Conservation (phyloP, 768 basidiomycete genomes). For the Fomitopsis serialis region DNA sequence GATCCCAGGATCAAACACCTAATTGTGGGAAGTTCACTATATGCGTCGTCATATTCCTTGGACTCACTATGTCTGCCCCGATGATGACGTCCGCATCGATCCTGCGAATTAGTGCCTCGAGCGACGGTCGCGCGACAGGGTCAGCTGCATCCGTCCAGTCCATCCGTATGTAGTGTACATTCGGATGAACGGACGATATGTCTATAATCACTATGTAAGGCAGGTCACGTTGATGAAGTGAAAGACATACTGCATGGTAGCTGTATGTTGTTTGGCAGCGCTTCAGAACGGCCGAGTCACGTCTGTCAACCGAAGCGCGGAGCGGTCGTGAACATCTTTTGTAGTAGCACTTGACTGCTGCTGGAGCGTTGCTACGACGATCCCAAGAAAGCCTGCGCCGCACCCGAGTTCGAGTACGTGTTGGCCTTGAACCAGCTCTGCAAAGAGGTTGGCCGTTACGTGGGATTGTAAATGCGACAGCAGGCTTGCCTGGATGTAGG, state of each 20-base stretch:
- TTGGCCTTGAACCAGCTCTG: slow-evolving; percentile 39
- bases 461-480: not conserved
- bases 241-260: slow-evolving; percentile 60
- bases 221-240: not conserved
- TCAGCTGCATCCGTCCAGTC: slow-evolving; percentile 67
- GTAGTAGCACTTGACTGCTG: slow-evolving; percentile 13
- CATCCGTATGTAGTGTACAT: slow-evolving; percentile 39
- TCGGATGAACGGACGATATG: slow-evolving; percentile 43
- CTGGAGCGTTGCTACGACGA: slow-evolving; percentile 56
- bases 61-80: slow-evolving; percentile 64
- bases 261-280: slow-evolving; percentile 56
- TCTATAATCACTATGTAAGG: slow-evolving; percentile 40
- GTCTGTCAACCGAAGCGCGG: slow-evolving; percentile 53
- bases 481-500: slow-evolving; percentile 42
- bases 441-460: not conserved
- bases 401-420: slow-evolving; percentile 70
- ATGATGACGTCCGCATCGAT: slow-evolving; percentile 54
- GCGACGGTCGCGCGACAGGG: slow-evolving; percentile 8
- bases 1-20: slow-evolving; percentile 68
- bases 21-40: not conserved
- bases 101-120: slow-evolving; percentile 32
- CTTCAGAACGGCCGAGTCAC: slow-evolving; percentile 55
- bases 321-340: too few species aligned
- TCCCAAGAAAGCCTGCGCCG: slow-evolving; percentile 72
- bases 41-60: not conserved